phyloP scores from a whole-genome alignment of 2,329 filamentous ascomycete genomes.

The Aspergillus novoparasiticus region DNA sequence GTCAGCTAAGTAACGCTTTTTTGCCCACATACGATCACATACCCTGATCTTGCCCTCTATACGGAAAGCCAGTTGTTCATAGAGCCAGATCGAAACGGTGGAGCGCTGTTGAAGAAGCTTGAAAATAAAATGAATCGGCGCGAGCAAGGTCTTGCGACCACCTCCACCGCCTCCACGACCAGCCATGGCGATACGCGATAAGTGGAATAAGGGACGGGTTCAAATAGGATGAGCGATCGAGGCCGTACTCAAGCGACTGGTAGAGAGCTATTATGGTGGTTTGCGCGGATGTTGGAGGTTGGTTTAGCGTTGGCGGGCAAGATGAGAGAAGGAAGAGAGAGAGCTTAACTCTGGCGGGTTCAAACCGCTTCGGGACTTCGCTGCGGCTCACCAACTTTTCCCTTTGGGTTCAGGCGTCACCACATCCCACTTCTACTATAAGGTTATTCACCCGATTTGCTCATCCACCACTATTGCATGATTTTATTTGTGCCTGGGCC shows the following conservation, averaged over 20 bases:
- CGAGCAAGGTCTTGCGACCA: slow-evolving; percentile 69
- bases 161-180: slow-evolving; percentile 57
- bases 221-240: background rate
- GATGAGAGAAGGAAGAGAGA: slow-evolving; percentile 10
- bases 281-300: background rate
- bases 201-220: slow-evolving; percentile 9
- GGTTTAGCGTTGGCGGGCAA: slow-evolving; percentile 8
- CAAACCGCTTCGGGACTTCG: slow-evolving; percentile 17
- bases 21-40: slow-evolving; percentile 17
- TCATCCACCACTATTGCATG: slow-evolving; percentile 5
- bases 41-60: slow-evolving; percentile 97
- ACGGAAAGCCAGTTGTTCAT: slow-evolving; percentile 89
- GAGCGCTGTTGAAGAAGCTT: slow-evolving; percentile 84
- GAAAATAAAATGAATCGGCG: slow-evolving; percentile 88
- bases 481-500: slow-evolving; percentile 8
- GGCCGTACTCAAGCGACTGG: background rate
- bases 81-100: slow-evolving; percentile 92
- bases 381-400: slow-evolving; percentile 36
- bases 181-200: slow-evolving; percentile 47
- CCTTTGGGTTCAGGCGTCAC: slow-evolving; percentile 26
- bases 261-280: background rate
- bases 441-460: slow-evolving; percentile 9
- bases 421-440: slow-evolving; percentile 28
- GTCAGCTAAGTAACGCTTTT: slow-evolving; percentile 7
- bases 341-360: slow-evolving; percentile 14